Percentiles rank a stretch among this genome's conserved stretches.
Evolutionary conservation across 192 early-diverging fungal species (phyloP).

Genomic region (Coemansia sp.): DNA sequence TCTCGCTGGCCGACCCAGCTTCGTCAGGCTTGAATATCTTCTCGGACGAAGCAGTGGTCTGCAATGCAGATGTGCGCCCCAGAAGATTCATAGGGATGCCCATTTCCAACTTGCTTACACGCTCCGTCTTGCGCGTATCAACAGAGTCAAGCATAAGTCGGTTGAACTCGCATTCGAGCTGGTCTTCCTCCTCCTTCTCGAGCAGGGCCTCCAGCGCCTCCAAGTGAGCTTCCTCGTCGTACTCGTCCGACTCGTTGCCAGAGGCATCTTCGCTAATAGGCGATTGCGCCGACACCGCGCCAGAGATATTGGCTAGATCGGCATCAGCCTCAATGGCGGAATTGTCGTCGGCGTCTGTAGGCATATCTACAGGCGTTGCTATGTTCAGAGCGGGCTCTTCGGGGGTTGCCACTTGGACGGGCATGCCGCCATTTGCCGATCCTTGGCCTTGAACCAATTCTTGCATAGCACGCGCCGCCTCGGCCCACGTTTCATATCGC

Average conservation of each 20-base stretch:
- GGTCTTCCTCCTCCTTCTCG: conserved; percentile 76
- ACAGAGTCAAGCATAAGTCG: conserved; percentile 90
- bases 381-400: neutral
- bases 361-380: neutral
- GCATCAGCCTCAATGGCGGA: neutral
- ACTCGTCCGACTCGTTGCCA: conserved; percentile 1
- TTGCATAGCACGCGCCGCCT: conserved; percentile 71
- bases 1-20: neutral
- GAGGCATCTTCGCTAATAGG: neutral
- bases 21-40: neutral
- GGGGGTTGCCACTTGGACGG: neutral
- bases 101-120: conserved; percentile 74
- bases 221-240: conserved; percentile 48
- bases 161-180: conserved; percentile 88
- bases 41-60: conserved; percentile 5
- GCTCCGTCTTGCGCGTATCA: conserved; percentile 72
- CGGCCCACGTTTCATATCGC: conserved; percentile 67
- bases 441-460: neutral
- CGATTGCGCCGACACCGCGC: neutral
- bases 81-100: conserved; percentile 79
- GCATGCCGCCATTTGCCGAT: neutral
- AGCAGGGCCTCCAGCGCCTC: conserved; percentile 73
- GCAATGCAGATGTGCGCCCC: conserved; percentile 25
- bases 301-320: neutral
- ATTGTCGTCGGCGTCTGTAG: neutral